phyloP scores from a whole-genome alignment of 2,329 filamentous ascomycete genomes.

The Sporothrix euskadiensis region DNA sequence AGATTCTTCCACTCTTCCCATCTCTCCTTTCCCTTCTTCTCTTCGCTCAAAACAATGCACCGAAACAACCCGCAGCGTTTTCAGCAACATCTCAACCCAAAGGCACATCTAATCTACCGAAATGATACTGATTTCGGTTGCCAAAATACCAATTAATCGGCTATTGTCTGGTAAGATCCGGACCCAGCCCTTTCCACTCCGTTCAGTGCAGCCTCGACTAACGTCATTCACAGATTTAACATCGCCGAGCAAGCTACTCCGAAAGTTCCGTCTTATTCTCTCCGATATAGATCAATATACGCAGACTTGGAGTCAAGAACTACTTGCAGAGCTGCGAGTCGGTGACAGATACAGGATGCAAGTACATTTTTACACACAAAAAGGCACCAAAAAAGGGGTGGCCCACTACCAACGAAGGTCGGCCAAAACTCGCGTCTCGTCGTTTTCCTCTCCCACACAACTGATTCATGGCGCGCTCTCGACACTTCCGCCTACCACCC shows the following conservation, averaged over 20 bases:
- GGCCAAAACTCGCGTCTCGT: conserved; percentile 1
- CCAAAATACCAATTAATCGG: no score
- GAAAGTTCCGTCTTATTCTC: neutral
- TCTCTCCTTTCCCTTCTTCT: neutral
- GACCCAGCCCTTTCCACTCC: no score
- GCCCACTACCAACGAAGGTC: neutral
- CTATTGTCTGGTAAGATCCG: no score
- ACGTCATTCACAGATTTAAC: no score
- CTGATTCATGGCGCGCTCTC: conserved; percentile 13
- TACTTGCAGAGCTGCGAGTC: neutral
- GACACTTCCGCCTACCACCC: neutral
- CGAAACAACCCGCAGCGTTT: neutral
- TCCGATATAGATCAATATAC: no score
- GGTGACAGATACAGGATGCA: neutral
- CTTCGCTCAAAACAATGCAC: neutral
- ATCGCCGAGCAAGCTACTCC: neutral
- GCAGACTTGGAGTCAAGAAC: no score
- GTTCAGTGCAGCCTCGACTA: no score
- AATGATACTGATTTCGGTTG: no score
- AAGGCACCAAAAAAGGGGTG: neutral
- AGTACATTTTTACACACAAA: neutral
- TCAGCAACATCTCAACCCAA: no score
- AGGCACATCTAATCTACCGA: no score
- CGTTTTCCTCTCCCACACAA: conserved; percentile 5
- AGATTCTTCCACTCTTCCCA: neutral